These are phyloP conservation scores for Penicillium sp. DNA, from an alignment of 2,329 filamentous ascomycete species.

Conservation along the genomic window DNA sequence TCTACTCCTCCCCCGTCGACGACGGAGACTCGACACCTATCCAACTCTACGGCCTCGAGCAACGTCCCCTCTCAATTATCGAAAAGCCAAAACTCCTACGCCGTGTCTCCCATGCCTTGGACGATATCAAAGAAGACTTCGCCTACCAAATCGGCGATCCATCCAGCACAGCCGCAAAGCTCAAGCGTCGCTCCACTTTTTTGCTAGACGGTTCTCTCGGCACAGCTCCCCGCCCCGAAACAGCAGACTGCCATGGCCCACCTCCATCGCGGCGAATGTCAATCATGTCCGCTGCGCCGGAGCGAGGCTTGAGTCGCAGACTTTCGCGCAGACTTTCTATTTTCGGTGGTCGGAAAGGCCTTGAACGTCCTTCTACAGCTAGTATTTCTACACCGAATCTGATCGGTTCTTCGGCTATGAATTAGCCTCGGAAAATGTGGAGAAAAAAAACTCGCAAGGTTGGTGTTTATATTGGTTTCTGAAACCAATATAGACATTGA, in stretches of 20 bases:
- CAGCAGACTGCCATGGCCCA: constrained; percentile 13
- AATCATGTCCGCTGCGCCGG: constrained; percentile 23
- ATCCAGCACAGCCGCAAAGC: constrained; percentile 22
- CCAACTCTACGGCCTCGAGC: constrained; percentile 34
- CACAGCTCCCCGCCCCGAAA: constrained; percentile 10
- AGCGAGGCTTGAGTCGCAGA: constrained; percentile 25
- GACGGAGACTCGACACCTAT: constrained; percentile 32
- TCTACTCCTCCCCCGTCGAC: constrained; percentile 35
- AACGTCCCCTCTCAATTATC: constrained; percentile 33
- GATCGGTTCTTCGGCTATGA: constrained; percentile 32
- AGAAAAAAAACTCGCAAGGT: background rate
- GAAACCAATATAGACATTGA: background rate
- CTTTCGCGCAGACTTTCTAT: constrained; percentile 26
- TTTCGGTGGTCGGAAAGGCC: constrained; percentile 19
- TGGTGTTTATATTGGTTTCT: background rate
- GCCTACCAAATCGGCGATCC: constrained; percentile 27
- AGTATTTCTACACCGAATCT: constrained; percentile 36
- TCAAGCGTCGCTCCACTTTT: constrained; percentile 31
- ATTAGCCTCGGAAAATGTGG: background rate
- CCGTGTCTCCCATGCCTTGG: constrained; percentile 37
- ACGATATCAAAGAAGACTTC: constrained; percentile 37
- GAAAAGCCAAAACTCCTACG: constrained; percentile 29
- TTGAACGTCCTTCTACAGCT: constrained; percentile 5
- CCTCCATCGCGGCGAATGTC: constrained; percentile 26
- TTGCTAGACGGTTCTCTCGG: constrained; percentile 14